Evolutionary conservation across 768 basidiomycete genomes (phyloP).

Genomic region (Austroboletus eburneus): DNA sequence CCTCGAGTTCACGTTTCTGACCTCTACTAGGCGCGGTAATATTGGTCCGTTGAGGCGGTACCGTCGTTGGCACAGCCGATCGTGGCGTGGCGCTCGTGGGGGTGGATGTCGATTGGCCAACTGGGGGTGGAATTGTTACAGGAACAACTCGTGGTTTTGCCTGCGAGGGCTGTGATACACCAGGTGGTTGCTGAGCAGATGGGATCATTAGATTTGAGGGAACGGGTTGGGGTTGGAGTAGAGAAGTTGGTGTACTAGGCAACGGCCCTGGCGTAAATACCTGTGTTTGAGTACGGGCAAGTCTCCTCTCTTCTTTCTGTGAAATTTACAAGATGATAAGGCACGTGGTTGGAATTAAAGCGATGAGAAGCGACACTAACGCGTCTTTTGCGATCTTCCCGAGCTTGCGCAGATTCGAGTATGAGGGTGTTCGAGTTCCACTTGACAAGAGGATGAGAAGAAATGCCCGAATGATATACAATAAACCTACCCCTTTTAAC

Average conservation of each 20-base stretch:
- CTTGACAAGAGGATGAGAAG: constrained; percentile 33
- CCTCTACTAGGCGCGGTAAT: constrained; percentile 20
- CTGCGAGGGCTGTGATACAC: constrained; percentile 8
- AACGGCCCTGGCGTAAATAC: constrained; percentile 20
- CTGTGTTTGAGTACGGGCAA: constrained; percentile 52
- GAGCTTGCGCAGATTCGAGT: constrained; percentile 66
- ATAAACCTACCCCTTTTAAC: constrained; percentile 58
- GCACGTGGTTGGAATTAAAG: constrained; percentile 9
- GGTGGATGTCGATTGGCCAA: constrained; percentile 27
- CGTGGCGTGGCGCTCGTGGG: constrained; percentile 31
- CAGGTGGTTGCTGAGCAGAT: constrained; percentile 25
- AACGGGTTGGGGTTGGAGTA: constrained; percentile 34
- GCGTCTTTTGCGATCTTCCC: constrained; percentile 74
- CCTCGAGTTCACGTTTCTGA: constrained; percentile 33
- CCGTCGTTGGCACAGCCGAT: constrained; percentile 25
- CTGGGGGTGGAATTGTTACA: constrained; percentile 31
- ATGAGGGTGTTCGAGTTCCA: constrained; percentile 65
- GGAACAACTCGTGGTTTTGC: constrained; percentile 29
- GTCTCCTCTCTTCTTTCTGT: constrained; percentile 71
- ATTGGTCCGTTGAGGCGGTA: constrained; percentile 20
- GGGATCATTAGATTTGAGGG: constrained; percentile 21
- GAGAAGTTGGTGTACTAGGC: constrained; percentile 19
- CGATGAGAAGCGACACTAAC: constrained; percentile 38
- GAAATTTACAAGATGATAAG: constrained; percentile 3
- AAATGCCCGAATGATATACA: neutral